These are phyloP conservation scores for Austroboletus rostrupii DNA, from an alignment of 1,284 basidiomycete species.

Conservation along the genomic window DNA sequence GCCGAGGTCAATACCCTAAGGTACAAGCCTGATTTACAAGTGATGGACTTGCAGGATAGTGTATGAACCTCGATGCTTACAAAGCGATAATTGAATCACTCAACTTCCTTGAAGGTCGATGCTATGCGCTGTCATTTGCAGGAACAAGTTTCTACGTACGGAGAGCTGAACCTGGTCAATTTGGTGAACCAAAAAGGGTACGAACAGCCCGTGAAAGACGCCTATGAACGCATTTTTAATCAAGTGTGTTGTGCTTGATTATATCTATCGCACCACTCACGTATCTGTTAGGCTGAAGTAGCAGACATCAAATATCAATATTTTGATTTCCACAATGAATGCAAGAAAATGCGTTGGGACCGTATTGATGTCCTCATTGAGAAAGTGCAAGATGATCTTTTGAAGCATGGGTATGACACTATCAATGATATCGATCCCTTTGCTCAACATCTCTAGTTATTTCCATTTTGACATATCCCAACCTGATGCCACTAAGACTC, in stretches of 20 bases:
- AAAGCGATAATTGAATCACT: background rate
- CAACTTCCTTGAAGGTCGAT: constrained; percentile 48
- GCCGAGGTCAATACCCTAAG: constrained; percentile 94
- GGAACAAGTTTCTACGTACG: constrained; percentile 75
- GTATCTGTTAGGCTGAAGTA: constrained; percentile 47
- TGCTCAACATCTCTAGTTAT: constrained; percentile 47
- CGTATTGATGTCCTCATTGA: constrained; percentile 84
- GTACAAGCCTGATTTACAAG: constrained; percentile 95
- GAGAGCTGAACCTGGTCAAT: constrained; percentile 82
- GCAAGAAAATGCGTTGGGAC: constrained; percentile 94
- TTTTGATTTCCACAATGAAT: constrained; percentile 98
- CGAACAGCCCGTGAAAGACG: constrained; percentile 95
- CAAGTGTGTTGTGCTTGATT: constrained; percentile 38
- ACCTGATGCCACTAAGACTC: constrained; percentile 48
- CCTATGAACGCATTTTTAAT: constrained; percentile 80
- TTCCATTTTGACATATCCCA: constrained; percentile 60
- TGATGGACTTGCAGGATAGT: constrained; percentile 90
- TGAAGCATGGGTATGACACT: constrained; percentile 60
- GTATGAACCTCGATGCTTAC: constrained; percentile 40
- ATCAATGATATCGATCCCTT: background rate
- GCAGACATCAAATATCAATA: constrained; percentile 84
- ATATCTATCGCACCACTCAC: constrained; percentile 3
- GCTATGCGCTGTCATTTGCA: constrained; percentile 76
- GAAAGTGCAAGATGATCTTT: constrained; percentile 70
- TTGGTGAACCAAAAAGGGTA: constrained; percentile 95